phyloP scores from a whole-genome alignment of 345 rosid species.

The Eucalyptus guilfoylei region DNA sequence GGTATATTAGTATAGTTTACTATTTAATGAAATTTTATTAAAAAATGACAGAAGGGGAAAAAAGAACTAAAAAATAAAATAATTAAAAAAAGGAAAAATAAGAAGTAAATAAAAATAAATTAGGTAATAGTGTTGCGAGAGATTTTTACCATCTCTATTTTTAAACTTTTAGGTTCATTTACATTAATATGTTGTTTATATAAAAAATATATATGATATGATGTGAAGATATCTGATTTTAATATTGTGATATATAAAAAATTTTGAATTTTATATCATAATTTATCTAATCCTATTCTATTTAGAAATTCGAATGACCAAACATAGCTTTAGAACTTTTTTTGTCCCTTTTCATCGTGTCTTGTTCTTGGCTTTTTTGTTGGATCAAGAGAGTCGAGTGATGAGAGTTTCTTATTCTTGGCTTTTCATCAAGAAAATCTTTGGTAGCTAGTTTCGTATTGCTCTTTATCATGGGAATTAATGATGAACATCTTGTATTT shows the following conservation, averaged over 20 bases:
- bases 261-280: too few species aligned
- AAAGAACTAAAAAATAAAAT: too few species aligned
- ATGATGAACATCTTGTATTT: neutral
- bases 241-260: too few species aligned
- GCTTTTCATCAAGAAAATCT: neutral
- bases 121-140: too few species aligned
- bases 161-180: too few species aligned
- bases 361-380: neutral
- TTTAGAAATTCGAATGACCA: fast-evolving
- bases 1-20: too few species aligned
- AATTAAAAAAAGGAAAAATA: fast-evolving
- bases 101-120: too few species aligned
- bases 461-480: neutral
- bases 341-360: neutral
- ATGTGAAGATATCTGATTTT: fast-evolving
- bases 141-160: fast-evolving
- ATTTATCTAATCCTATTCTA: fast-evolving
- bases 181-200: fast-evolving
- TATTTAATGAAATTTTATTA: too few species aligned
- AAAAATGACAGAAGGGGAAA: too few species aligned
- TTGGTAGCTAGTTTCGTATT: neutral
- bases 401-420: neutral
- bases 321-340: fast-evolving
- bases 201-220: too few species aligned
- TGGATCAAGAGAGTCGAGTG: neutral